Conservation (phyloP, 2,329 filamentous ascomycete genomes). For the Cercospora citrullina region DNA sequence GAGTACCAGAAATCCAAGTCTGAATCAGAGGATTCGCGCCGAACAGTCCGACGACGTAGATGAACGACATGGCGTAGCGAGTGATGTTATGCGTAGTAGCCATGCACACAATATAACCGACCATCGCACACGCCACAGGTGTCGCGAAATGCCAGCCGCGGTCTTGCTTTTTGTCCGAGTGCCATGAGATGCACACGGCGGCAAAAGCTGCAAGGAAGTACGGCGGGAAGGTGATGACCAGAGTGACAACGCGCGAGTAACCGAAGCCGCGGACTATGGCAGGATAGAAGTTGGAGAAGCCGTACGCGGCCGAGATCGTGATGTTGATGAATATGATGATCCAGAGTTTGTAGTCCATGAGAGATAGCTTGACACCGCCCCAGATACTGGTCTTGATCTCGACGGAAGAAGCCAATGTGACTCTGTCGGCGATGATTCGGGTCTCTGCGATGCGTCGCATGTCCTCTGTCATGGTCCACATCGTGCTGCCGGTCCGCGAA, state of each 20-base stretch:
- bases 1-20: background rate
- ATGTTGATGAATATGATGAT: slow-evolving; percentile 58
- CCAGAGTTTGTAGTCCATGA: slow-evolving; percentile 54
- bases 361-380: slow-evolving; percentile 51
- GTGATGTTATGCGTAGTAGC: slow-evolving; percentile 52
- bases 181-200: slow-evolving; percentile 56
- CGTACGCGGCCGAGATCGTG: slow-evolving; percentile 53
- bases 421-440: slow-evolving; percentile 50
- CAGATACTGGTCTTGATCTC: slow-evolving; percentile 42
- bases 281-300: slow-evolving; percentile 67
- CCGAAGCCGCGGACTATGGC: slow-evolving; percentile 63
- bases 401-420: slow-evolving; percentile 46
- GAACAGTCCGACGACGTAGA: slow-evolving; percentile 31
- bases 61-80: slow-evolving; percentile 63
- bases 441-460: slow-evolving; percentile 57
- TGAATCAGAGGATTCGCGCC: background rate
- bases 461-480: slow-evolving; percentile 47
- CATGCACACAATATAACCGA: slow-evolving; percentile 59
- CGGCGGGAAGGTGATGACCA: slow-evolving; percentile 58
- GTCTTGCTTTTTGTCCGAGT: slow-evolving; percentile 52
- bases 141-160: slow-evolving; percentile 59
- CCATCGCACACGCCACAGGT: slow-evolving; percentile 56
- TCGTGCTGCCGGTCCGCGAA: background rate
- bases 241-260: slow-evolving; percentile 55
- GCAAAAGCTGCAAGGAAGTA: slow-evolving; percentile 59